Evolutionary conservation across 768 basidiomycete species (phyloP).

Genomic region (Galerina sulciceps): DNA sequence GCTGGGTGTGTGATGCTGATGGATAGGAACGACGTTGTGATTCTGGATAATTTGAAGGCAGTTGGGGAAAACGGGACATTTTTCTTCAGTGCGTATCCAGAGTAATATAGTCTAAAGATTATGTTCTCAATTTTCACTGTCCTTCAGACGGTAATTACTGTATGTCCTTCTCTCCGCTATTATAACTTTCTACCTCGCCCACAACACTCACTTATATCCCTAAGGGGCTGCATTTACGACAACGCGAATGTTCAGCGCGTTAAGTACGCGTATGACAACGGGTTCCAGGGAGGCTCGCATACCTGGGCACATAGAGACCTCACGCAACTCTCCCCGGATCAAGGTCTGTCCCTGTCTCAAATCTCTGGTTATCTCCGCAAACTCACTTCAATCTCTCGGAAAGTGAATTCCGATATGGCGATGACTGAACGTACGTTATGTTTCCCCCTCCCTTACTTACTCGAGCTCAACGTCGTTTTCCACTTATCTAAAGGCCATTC

Average conservation of each 20-base stretch:
- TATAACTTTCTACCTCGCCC: neutral
- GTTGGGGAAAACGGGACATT: conserved; percentile 33
- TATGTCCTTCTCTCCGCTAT: conserved; percentile 11
- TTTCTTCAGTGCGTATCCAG: conserved; percentile 31
- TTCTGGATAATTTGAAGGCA: conserved; percentile 23
- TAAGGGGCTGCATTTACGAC: conserved; percentile 37
- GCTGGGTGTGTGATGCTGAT: too few species aligned
- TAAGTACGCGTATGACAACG: conserved; percentile 31
- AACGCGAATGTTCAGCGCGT: conserved; percentile 29
- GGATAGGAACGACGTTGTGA: conserved; percentile 22
- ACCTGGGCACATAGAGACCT: conserved; percentile 39
- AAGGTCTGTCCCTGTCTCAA: conserved; percentile 20
- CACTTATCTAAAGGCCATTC: conserved; percentile 26
- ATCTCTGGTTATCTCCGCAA: too few species aligned
- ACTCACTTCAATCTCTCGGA: too few species aligned
- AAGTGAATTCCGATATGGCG: too few species aligned
- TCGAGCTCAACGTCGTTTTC: too few species aligned
- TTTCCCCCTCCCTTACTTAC: too few species aligned
- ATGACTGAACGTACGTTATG: neutral
- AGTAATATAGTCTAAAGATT: too few species aligned
- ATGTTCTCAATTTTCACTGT: neutral
- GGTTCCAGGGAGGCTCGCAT: conserved; percentile 39
- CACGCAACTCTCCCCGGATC: conserved; percentile 28
- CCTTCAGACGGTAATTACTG: conserved; percentile 32
- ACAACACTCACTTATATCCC: neutral